Evolutionary conservation across 176 grass and related monocot species (phyloP).

Genomic region (Urochloa ruziziensis): DNA sequence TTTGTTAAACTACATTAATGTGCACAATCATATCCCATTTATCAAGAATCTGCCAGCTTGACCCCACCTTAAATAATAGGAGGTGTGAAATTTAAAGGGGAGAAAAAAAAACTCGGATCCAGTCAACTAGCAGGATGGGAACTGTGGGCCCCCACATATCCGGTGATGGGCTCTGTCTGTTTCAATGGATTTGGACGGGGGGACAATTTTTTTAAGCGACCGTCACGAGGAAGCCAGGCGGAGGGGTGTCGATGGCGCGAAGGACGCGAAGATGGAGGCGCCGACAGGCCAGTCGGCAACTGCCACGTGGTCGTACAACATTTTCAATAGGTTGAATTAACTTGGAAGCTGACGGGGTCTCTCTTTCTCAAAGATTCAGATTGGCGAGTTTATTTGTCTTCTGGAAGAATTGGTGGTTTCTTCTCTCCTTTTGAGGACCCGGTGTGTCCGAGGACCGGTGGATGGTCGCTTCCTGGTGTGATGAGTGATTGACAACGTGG

Average conservation of each 20-base stretch:
- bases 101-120: background rate
- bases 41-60: background rate
- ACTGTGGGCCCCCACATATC: background rate
- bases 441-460: no score
- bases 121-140: background rate
- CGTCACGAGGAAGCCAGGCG: background rate
- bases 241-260: background rate
- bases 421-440: no score
- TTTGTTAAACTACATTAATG: constrained; percentile 1
- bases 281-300: constrained; percentile 14
- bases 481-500: no score
- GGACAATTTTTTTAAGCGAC: background rate
- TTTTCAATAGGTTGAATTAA: background rate
- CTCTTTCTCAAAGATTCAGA: background rate
- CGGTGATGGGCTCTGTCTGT: background rate
- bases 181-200: constrained; percentile 5
- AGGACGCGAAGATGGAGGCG: background rate
- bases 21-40: background rate
- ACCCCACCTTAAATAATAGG: background rate
- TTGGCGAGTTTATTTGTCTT: background rate
- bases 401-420: no score
- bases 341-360: background rate
- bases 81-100: no score
- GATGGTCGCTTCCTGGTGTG: no score
- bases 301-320: background rate